Base-by-base conservation (phyloP, 768 basidiomycete genomes). In the Mycena leptocephala region DNA sequence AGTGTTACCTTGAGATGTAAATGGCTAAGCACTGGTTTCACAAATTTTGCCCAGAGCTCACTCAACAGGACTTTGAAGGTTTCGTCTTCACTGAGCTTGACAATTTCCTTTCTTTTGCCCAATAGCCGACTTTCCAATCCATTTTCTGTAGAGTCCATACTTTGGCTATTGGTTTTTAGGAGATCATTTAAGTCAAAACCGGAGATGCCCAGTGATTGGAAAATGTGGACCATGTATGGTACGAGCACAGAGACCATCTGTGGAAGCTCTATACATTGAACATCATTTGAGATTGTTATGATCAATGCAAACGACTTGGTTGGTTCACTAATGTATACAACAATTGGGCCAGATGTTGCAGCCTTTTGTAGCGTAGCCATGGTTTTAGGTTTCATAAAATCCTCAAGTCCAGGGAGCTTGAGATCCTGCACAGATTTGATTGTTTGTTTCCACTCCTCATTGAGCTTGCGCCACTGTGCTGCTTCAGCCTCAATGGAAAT, bases 371-470 rank as follows among this genome's bases (percentile, higher is more conserved):
- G 39, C 18, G 53, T 14, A 2, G 18, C 43, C 2, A 74, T 56
- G 20, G 32, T 68, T 22, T 48, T 66, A 22, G 81, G 81, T 16
- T 41, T 61, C 16, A 83, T 65, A 56, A 83, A 83, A 58, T 76
- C 70, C 32, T 77, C 69, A 71, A 82, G 82, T 5, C 74, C 80
- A 1, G 78, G 58, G 9, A 80, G 59, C n/a, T 8, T 39, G 37
- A 39, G 37, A 18, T 41, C 32, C 74, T 51, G 24, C 37, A 81
- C 68, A 26, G 48, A 51, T 30, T 39, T 39, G 1, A 81, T 74
- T 5, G 80, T 63, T 32, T 68, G 28, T 20, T 81, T 75, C 75
- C 80, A 79, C 30, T 80, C 74, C 26, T 77, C 46, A 30, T 79
- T 79, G 9, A 82, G 79, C 35, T 71, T 35, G 16, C 77, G n/a